phyloP scores from a whole-genome alignment of 768 basidiomycete species.

The Suillus decipiens region DNA sequence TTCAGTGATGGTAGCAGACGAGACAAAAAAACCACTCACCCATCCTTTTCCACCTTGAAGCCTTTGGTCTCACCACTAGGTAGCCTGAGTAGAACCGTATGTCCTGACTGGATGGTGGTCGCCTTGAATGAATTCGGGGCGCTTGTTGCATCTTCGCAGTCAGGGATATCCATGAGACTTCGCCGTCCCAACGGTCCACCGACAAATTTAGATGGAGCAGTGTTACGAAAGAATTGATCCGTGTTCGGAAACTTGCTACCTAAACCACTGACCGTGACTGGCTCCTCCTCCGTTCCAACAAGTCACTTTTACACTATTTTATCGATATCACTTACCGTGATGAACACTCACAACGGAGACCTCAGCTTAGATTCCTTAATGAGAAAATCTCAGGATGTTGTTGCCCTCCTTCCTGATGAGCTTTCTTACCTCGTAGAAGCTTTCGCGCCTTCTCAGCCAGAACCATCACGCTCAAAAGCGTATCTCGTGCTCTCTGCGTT shows the following conservation, averaged over 20 bases:
- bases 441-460: conserved; percentile 50
- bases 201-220: not conserved
- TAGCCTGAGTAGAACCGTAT: conserved; percentile 77
- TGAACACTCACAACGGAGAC: conserved; percentile 1
- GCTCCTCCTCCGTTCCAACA: not conserved
- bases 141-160: conserved; percentile 13
- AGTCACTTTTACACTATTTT: not conserved
- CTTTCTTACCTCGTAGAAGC: conserved; percentile 50
- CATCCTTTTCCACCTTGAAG: conserved; percentile 69
- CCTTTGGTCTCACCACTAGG: conserved; percentile 81
- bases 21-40: conserved; percentile 47
- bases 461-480: conserved; percentile 60
- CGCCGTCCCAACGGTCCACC: not conserved
- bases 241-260: not conserved
- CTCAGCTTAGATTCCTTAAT: conserved; percentile 33
- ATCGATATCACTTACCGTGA: not conserved
- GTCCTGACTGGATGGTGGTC: conserved; percentile 57
- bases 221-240: conserved; percentile 7
- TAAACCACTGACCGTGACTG: not conserved
- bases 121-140: conserved; percentile 17
- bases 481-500: conserved; percentile 69
- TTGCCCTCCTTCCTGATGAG: conserved; percentile 53
- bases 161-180: conserved; percentile 18
- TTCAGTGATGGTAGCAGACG: conserved; percentile 8
- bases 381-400: conserved; percentile 34